Base-by-base conservation (phyloP, 2,329 filamentous ascomycete genomes). In the Stemphylium lycopersici region DNA sequence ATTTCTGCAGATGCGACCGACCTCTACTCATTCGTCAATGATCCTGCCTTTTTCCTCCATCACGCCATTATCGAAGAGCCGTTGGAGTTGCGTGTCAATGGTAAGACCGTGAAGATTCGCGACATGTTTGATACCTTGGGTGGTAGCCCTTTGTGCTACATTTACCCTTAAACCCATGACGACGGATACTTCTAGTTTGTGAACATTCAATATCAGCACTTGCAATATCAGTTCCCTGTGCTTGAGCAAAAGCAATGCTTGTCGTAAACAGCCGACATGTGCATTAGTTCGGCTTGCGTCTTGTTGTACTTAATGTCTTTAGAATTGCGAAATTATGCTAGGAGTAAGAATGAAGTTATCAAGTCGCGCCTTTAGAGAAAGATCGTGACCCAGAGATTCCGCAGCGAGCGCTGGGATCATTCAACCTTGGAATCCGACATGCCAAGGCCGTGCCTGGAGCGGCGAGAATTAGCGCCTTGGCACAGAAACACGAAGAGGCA, bases 1-100 rank as follows among this genome's bases (percentile, higher is more conserved):
- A 20, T 3, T 20, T 20, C 20, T 20, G 20, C 20, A 20, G 20
- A 50, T 22, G 47, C 41, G 8, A 46, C 48, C 4, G 48, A 52
- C 15, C 48, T 52, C 34, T 52, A 52, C 12, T 46, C 41, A 11
- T 47, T 41, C 24, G 48, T 52, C 26, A 52, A 52, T 4, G 48
- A 52, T 33, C 48, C 48, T 3, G 41, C 42, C 6, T 52, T 52
- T 39, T 52, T 18, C 24, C 18, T 34, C n/a, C 48, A 52, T 26
- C 48, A 52, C 18, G 49, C 49, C 20, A 47, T 42, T 12, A 52
- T 52, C n/a, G 49, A 52, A 12, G 49, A 52, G 36, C 49, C 42
- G 18, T 39, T 52, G 29, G 34, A 47, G 5, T 18, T 52, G 20
- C 42, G 39, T 18, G 36, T 52, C 3, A 52, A 52, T 8, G 49